Base-by-base conservation (phyloP, 129 eudicot genomes). In the Helianthus tuberosus region DNA sequence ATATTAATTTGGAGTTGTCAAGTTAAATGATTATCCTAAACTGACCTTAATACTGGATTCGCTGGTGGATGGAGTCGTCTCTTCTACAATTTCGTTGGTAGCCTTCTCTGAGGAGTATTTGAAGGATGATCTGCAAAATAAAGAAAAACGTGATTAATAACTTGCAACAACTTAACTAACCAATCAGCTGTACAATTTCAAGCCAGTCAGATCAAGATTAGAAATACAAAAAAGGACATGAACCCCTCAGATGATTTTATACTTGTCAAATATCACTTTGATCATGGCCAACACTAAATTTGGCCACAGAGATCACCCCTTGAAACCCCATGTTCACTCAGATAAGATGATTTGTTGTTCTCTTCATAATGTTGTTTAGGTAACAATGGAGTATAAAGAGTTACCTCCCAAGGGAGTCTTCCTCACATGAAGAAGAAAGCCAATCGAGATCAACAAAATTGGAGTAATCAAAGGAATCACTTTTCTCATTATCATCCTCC, bases 381-480 rank as follows among this genome's bases (percentile, higher is more conserved):
- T 48, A 55, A 25, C 49, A 29, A 20, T 53, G 12, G 29, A 57
- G 50, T 25, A 15, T 17, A 75, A 73, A 60, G 35, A 57, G 57
- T 51, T 86, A 91, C 97, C 97, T 85, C 47, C 84, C 88, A 76
- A 78, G 55, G 8, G 80, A 64, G 75, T 88, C 89, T 64, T 88
- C 85, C 65, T 86, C 89, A 32, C 86, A 82, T 43, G 94, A 87
- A 62, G 96, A 91, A 79, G 97, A 91, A 44, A 91, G 86, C 96
- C 93, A 87, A 62, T 89, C 96, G 46, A 91, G 80, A 83, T 91
- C 93, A 46, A 91, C 86, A 77, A 91, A 91, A 84, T 91, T 91
- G 66, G 97, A 91, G 82, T 76, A 81, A 68, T 91, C 97, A 69
- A 72, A 35, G 58, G 87, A 67, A 55, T 86, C 87, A 9, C 75